These are phyloP conservation scores for Roridomyces roridus DNA, from an alignment of 768 basidiomycete genomes.

Conservation along the genomic window DNA sequence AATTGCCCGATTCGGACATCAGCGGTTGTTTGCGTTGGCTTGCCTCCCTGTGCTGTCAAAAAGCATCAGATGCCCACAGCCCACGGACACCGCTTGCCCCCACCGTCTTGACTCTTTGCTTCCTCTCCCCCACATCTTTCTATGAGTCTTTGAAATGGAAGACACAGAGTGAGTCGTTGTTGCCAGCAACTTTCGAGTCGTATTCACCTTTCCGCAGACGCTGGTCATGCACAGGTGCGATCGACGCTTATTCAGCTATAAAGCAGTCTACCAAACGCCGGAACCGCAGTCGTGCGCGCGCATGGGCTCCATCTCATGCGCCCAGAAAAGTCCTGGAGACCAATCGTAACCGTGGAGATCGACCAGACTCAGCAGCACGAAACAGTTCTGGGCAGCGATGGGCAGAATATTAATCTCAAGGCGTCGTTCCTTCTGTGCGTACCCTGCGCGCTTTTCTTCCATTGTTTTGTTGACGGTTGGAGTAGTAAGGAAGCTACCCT, in stretches of 20 bases:
- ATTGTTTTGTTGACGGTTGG: neutral
- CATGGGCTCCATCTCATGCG: conserved; percentile 56
- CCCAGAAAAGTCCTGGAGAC: conserved; percentile 70
- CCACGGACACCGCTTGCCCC: too few relatives aligned
- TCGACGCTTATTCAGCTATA: neutral
- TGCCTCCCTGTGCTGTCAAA: neutral
- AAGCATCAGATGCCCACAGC: neutral
- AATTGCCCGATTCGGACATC: neutral
- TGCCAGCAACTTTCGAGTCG: neutral
- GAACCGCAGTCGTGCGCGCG: conserved; percentile 48
- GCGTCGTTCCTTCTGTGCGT: conserved; percentile 60
- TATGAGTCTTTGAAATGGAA: neutral
- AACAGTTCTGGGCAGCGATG: conserved; percentile 66
- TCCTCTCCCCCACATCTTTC: conserved; percentile 5
- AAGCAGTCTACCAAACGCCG: neutral
- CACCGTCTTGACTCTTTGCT: neutral
- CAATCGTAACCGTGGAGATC: conserved; percentile 64
- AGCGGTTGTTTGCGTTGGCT: neutral
- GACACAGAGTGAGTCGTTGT: conserved; percentile 7
- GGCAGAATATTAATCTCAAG: conserved; percentile 73
- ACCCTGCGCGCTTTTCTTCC: neutral
- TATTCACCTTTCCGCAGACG: conserved; percentile 3
- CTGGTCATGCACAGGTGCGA: conserved; percentile 21
- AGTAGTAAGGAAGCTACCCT: conserved; percentile 46
- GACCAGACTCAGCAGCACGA: conserved; percentile 61